Base-by-base conservation (phyloP, 2,329 filamentous ascomycete genomes). In the Talaromyces sp. region DNA sequence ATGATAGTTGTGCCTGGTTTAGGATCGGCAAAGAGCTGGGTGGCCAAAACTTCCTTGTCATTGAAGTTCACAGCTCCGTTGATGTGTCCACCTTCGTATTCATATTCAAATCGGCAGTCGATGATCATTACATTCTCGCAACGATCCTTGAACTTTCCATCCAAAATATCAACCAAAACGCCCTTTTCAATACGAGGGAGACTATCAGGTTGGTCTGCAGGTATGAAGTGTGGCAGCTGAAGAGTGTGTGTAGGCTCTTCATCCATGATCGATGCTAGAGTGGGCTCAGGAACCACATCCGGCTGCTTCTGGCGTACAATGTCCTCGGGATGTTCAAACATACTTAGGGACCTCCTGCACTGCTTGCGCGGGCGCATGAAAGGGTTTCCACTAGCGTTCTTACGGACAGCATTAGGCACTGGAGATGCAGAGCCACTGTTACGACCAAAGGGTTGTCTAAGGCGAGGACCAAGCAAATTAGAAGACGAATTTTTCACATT, bases 41-140 rank as follows among this genome's bases (percentile, higher is more conserved):
- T 83, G 9, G 92, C 88, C 65, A 99, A 84, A 67, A 90, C 81
- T 73, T 99, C 94, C 79, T 97, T 97, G 81, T 97, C 92, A 79
- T 97, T 98, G 82, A 93, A 95, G 82, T 99, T 99, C 79, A 97
- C 84, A 50, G 95, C 95, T 19, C 91, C 91, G 70, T 93, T 87
- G 74, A 99, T 97, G 77, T 99, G 95, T 39, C 95, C 95, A 64
- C 95, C 95, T 16, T 97, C 90, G 76, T 96, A 99, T 80, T 99
- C 95, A 77, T 99, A 99, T 83, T 99, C 95, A 75, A 99, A 99
- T 22, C 95, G 91, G 77, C 95, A 99, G 78, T 99, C 95, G 72
- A 99, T 90, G 73, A 99, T 85, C 78, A 96, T 86, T 76, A 92
- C 89, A 75, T 93, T 87, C 66, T 93, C 88, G 76, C 91, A 98